A percentile compares a stretch with the other conserved stretches of the same genome.
These are phyloP conservation scores for Podospora comata DNA, from an alignment of 495 filamentous ascomycete species.

Conservation along the genomic window DNA sequence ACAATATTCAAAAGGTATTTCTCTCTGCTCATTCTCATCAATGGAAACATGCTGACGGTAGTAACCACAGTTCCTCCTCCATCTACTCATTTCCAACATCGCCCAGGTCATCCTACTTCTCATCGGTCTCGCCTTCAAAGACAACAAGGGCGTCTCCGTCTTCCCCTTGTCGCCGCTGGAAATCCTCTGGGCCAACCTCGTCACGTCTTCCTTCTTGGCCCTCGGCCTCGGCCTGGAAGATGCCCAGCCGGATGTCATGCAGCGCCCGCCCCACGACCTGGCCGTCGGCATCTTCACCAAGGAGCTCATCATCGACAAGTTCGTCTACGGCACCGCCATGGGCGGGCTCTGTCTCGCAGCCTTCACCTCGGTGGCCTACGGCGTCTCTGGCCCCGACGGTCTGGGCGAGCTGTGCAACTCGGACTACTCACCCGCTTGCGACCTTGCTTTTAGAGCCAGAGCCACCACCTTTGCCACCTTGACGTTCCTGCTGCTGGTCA, in stretches of 20 bases:
- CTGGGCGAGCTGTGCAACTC: conserved; percentile 65
- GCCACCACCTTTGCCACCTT: conserved; percentile 73
- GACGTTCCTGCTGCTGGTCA: conserved; percentile 67
- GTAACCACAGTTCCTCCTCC: conserved; percentile 62
- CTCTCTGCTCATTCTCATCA: conserved; percentile 84
- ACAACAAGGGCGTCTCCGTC: conserved; percentile 60
- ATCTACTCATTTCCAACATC: conserved; percentile 70
- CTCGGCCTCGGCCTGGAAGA: conserved; percentile 71
- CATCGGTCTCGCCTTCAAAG: conserved; percentile 70
- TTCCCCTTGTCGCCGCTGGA: conserved; percentile 72
- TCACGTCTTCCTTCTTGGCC: conserved; percentile 71
- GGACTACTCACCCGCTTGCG: conserved; percentile 50
- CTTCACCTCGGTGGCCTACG: conserved; percentile 67
- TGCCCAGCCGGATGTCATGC: conserved; percentile 66
- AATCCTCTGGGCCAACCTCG: conserved; percentile 75
- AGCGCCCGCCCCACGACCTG: conserved; percentile 65
- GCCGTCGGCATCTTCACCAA: conserved; percentile 65
- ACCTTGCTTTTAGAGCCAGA: conserved; percentile 67
- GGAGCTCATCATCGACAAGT: conserved; percentile 68
- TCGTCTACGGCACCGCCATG: conserved; percentile 69
- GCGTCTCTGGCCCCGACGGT: conserved; percentile 58
- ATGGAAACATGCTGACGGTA: conserved; percentile 49
- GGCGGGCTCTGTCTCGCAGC: conserved; percentile 61
- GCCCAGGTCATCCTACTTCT: conserved; percentile 69
- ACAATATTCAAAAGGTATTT: conserved; percentile 68